phyloP scores from a whole-genome alignment of 352 stramenopile genomes.

The Phytophthora crassamura region DNA sequence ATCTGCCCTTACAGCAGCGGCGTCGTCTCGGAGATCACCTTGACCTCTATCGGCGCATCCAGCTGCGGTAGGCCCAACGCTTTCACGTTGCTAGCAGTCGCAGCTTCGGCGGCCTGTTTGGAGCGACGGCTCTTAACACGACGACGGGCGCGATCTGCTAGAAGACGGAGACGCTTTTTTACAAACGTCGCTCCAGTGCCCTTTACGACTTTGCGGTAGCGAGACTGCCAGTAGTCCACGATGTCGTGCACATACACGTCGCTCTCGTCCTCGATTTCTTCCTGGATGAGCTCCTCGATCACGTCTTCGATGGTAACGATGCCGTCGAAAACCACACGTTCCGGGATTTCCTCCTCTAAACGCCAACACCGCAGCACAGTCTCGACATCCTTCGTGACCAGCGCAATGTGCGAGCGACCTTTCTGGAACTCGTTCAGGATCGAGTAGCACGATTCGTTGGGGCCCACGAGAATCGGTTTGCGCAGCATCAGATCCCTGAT shows the following conservation, averaged over 20 bases:
- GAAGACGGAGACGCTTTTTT: slow-evolving; percentile 47
- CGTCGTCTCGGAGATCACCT: slow-evolving; percentile 59
- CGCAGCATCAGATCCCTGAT: slow-evolving; percentile 74
- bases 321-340: slow-evolving; percentile 76
- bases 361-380: slow-evolving; percentile 64
- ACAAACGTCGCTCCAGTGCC: slow-evolving; percentile 44
- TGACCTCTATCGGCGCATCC: slow-evolving; percentile 48
- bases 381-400: slow-evolving; percentile 71
- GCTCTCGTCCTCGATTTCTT: slow-evolving; percentile 93
- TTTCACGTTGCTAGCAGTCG: slow-evolving; percentile 21
- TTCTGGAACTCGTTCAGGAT: slow-evolving; percentile 94
- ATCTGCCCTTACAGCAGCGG: slow-evolving; percentile 41
- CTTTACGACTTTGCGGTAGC: slow-evolving; percentile 35
- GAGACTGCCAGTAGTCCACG: slow-evolving; percentile 63
- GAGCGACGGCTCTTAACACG: slow-evolving; percentile 46
- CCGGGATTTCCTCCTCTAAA: slow-evolving; percentile 45
- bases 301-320: slow-evolving; percentile 95
- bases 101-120: slow-evolving; percentile 31
- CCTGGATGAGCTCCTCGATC: slow-evolving; percentile 92
- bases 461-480: slow-evolving; percentile 82
- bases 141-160: slow-evolving; percentile 47
- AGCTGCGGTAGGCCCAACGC: slow-evolving; percentile 22
- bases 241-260: slow-evolving; percentile 79
- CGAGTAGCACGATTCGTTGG: slow-evolving; percentile 85
- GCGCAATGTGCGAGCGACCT: slow-evolving; percentile 82